Conservation (phyloP, 768 basidiomycete species). For the Suillus americanus region DNA sequence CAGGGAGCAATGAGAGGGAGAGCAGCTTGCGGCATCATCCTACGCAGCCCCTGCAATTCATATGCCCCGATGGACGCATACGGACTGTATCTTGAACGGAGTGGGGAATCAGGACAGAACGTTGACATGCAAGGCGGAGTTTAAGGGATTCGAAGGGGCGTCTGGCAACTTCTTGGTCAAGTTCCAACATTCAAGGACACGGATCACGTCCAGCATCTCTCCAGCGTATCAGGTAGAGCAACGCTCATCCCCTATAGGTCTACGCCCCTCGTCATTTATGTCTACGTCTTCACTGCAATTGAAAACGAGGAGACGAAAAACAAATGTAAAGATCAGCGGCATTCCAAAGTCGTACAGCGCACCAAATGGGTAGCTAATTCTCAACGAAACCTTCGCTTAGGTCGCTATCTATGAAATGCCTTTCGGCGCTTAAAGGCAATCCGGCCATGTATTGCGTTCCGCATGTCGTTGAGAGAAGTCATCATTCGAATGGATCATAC, state of each 20-base stretch:
- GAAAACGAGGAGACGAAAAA: slow-evolving; percentile 30
- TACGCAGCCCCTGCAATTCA: no score
- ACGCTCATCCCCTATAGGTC: slow-evolving; percentile 32
- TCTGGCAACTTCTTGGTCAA: no score
- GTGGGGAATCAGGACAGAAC: no score
- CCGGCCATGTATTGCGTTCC: slow-evolving; percentile 46
- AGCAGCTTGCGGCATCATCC: no score
- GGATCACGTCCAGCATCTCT: no score
- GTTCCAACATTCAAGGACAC: no score
- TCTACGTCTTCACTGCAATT: slow-evolving; percentile 55
- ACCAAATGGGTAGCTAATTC: slow-evolving; percentile 47
- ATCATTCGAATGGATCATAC: slow-evolving; percentile 43
- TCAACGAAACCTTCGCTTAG: slow-evolving; percentile 57
- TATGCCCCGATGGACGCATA: no score
- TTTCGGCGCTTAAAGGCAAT: slow-evolving; percentile 53
- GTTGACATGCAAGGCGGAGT: no score
- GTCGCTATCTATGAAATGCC: slow-evolving; percentile 39
- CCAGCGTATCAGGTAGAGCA: no score
- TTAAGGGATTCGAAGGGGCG: no score
- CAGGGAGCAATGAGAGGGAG: no score
- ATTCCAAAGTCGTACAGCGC: slow-evolving; percentile 46
- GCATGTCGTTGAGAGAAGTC: not conserved
- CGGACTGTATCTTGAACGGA: no score
- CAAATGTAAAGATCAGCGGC: slow-evolving; percentile 23
- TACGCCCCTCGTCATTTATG: slow-evolving; percentile 56